Conservation (phyloP, 2,329 filamentous ascomycete species). For the Talaromyces sp. region DNA sequence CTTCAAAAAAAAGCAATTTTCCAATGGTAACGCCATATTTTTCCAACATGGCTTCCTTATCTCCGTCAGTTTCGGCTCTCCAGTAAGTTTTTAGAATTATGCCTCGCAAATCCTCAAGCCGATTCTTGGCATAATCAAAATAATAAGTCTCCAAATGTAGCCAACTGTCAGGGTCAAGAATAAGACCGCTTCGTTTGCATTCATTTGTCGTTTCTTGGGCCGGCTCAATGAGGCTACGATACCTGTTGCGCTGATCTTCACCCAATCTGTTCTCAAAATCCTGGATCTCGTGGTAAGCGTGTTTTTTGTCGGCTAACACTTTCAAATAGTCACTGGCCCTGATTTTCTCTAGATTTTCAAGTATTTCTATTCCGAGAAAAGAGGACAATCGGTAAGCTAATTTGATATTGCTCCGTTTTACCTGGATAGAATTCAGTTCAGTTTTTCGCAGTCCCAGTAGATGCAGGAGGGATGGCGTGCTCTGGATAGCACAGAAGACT, state of each 20-base stretch:
- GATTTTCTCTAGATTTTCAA: not conserved
- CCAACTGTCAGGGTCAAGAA: not conserved
- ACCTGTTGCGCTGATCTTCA: no score
- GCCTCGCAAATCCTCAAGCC: not conserved
- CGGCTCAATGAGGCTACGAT: not conserved
- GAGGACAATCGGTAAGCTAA: not conserved
- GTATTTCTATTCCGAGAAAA: not conserved
- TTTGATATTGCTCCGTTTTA: not conserved
- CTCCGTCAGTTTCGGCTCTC: not conserved
- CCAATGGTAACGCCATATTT: no score
- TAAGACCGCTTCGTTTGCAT: not conserved
- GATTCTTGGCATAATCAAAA: not conserved
- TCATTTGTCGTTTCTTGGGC: no score
- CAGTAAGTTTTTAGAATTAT: not conserved
- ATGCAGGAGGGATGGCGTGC: not conserved
- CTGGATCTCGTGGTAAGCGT: not conserved
- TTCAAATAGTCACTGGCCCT: not conserved
- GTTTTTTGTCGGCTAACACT: no score
- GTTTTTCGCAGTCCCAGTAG: not conserved
- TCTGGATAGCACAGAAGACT: not conserved
- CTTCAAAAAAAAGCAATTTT: no score
- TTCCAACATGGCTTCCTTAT: not conserved
- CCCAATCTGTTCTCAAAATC: no score
- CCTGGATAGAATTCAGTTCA: not conserved
- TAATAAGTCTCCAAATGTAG: not conserved